phyloP scores from a whole-genome alignment of 768 basidiomycete genomes.

The Rhodotorula toruloides region DNA sequence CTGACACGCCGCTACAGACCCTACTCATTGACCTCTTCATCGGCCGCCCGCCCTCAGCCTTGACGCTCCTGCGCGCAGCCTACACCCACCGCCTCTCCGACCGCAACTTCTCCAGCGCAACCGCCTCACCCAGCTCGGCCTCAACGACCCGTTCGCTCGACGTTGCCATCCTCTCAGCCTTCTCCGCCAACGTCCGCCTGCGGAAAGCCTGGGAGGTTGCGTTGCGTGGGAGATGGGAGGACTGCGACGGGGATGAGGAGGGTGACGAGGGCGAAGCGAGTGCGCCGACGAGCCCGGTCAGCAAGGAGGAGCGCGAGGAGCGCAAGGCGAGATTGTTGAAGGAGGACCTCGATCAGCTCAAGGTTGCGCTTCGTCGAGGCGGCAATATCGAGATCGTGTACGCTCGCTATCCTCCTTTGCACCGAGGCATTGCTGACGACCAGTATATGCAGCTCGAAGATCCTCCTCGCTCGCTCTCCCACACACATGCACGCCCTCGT shows the following conservation, averaged over 20 bases:
- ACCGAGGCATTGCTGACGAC: background rate
- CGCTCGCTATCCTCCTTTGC: background rate
- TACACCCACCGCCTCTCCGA: conserved; percentile 15
- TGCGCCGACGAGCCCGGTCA: no score
- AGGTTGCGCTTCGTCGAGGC: conserved; percentile 27
- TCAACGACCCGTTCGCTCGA: conserved; percentile 24
- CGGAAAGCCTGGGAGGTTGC: conserved; percentile 34
- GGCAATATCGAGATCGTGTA: conserved; percentile 34
- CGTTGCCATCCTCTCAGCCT: conserved; percentile 27
- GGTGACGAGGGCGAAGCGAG: background rate
- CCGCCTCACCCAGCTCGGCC: background rate
- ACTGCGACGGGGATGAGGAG: background rate
- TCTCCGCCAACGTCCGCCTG: conserved; percentile 16
- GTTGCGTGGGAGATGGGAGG: conserved; percentile 32
- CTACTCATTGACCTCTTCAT: conserved; percentile 34
- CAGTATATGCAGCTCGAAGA: conserved; percentile 7
- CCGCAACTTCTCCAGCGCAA: background rate
- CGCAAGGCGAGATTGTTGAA: conserved; percentile 6
- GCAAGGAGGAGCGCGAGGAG: background rate
- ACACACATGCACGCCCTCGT: conserved; percentile 7
- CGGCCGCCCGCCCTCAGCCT: conserved; percentile 17
- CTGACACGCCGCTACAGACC: background rate
- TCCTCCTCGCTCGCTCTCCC: conserved; percentile 36
- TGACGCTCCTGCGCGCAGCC: conserved; percentile 30
- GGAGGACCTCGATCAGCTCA: conserved; percentile 37